Base-by-base conservation (phyloP, 371 early-diverging fungal genomes). In the Apophysomyces variabilis region DNA sequence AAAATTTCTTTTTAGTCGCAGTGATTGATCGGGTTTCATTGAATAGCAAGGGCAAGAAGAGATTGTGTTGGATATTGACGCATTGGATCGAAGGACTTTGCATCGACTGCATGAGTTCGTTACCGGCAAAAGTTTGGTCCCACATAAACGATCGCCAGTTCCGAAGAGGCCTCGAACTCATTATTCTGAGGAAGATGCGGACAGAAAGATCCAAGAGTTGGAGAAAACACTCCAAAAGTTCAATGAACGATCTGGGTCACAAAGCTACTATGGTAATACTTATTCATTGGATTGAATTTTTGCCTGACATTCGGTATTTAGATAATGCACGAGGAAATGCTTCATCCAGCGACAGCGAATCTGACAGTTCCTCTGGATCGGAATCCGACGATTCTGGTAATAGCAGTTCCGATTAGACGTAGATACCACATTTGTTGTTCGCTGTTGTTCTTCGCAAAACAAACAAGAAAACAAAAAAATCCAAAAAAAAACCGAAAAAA, bases 31-130 rank as follows among this genome's bases (percentile, higher is more conserved):
- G 7, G 43, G 18, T 26, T 61, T 44, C 38, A 26, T 21, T 26
- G 12, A 37, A 13, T 69, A 82, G 83, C 78, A 71, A 46, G 93
- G 90, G 11, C 82, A 90, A 66, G 95, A 93, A 37, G 96, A 95
- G 73, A 93, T 96, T 69, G 97, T 96, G 70, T 84, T 98, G 61
- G 98, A 98, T 69, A 96, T 98, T 73, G 95, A 95, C 66, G 78
- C 93, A 0, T 78, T 98, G 59, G 93, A 93, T 71, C 80, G 84
- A 67, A 76, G 66, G 16, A 95, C 96, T 12, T 82, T 96, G 44
- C 87, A 87, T 73, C 86, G 86, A 72, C 76, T 98, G 64, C 93
- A 94, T 70, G 84, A 91, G 63, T 95, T 92, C 76, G 96, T 95
- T 9, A 80, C 76, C 37, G 85, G 81, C 35, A 85, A 85, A 26